phyloP scores from a whole-genome alignment of 176 grass and related monocot genomes.

The Zea luxurians region DNA sequence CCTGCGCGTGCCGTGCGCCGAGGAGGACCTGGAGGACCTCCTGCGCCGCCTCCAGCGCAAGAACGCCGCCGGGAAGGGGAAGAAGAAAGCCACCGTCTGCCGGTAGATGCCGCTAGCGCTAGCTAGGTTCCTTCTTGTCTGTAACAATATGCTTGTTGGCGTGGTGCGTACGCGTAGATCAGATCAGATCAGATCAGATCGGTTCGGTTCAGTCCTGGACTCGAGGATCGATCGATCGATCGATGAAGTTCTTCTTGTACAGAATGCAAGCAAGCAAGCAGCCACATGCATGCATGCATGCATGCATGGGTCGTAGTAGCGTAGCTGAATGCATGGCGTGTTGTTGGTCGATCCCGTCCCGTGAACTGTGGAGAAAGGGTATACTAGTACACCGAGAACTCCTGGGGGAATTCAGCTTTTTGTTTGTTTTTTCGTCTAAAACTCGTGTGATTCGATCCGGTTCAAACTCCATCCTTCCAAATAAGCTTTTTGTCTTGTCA shows the following conservation, averaged over 20 bases:
- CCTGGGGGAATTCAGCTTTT: neutral
- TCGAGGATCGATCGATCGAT: neutral
- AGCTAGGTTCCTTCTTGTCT: slow-evolving; percentile 12
- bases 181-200: neutral
- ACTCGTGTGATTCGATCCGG: neutral
- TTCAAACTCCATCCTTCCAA: neutral
- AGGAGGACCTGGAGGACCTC: slow-evolving; percentile 53
- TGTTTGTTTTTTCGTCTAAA: neutral
- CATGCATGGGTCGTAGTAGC: neutral
- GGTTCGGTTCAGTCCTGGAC: neutral
- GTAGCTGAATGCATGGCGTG: slow-evolving; percentile 6
- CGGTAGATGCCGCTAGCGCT: neutral
- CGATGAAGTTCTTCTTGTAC: neutral
- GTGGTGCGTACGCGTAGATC: neutral
- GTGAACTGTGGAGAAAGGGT: slow-evolving; percentile 1
- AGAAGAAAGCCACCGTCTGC: slow-evolving; percentile 15
- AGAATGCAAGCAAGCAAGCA: slow-evolving; percentile 31
- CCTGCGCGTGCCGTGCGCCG: slow-evolving; percentile 54
- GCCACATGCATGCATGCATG: slow-evolving; percentile 36
- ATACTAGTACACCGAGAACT: neutral
- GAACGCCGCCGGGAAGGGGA: slow-evolving; percentile 21
- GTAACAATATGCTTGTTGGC: neutral
- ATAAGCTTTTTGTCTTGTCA: neutral
- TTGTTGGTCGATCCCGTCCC: slow-evolving; percentile 15
- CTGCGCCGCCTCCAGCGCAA: slow-evolving; percentile 36